phyloP scores from a whole-genome alignment of 139 green algal genomes.

The Trebouxia sp. region DNA sequence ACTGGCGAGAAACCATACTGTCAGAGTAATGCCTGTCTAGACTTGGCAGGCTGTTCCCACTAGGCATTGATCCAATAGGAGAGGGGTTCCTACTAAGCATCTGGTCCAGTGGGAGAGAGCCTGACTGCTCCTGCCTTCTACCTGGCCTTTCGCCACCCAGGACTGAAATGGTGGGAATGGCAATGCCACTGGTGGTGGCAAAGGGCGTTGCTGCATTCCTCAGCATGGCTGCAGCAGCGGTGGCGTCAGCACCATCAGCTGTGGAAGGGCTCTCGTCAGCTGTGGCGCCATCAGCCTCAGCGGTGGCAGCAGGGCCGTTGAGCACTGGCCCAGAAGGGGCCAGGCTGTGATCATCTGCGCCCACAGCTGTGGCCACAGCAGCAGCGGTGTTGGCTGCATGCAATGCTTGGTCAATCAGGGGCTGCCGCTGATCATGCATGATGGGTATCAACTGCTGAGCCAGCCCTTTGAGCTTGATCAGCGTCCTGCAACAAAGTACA shows the following conservation, averaged over 20 bases:
- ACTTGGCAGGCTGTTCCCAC: no score
- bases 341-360: no score
- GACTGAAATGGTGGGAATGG: neutral
- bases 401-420: neutral
- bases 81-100: neutral
- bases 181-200: neutral
- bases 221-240: neutral
- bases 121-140: slow-evolving; percentile 7
- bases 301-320: neutral
- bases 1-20: neutral
- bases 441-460: neutral
- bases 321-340: no score
- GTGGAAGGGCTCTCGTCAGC: neutral
- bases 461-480: neutral
- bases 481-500: neutral
- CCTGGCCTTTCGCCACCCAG: neutral
- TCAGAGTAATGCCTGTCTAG: neutral
- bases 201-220: neutral
- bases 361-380: neutral
- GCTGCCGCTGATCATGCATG: neutral
- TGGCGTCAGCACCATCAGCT: neutral
- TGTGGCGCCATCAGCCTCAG: neutral
- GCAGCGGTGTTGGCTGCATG: neutral
- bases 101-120: slow-evolving; percentile 3
- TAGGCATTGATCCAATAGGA: neutral